phyloP scores from a whole-genome alignment of 2,329 filamentous ascomycete genomes.

The Thelonectria rubi region DNA sequence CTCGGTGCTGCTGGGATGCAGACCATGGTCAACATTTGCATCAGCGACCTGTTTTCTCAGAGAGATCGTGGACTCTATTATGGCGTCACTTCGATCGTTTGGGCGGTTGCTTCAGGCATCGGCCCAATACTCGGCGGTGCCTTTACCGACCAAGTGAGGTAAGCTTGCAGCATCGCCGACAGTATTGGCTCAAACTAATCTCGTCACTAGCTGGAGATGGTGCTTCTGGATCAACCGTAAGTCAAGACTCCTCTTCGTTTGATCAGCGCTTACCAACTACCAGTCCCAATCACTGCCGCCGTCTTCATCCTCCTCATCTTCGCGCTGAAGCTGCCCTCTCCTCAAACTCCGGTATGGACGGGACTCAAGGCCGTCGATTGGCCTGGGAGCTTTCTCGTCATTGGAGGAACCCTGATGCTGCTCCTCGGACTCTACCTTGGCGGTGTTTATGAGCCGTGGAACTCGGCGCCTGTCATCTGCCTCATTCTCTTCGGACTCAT shows the following conservation, averaged over 20 bases:
- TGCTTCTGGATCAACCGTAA: slow-evolving; percentile 63
- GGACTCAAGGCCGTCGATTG: slow-evolving; percentile 71
- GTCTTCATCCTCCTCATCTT: slow-evolving; percentile 68
- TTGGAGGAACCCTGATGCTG: slow-evolving; percentile 73
- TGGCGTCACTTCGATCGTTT: slow-evolving; percentile 71
- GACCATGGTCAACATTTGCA: slow-evolving; percentile 62
- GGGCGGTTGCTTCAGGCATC: slow-evolving; percentile 72
- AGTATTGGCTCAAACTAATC: not conserved
- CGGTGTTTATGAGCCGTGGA: slow-evolving; percentile 69
- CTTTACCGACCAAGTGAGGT: slow-evolving; percentile 68
- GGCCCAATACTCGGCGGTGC: slow-evolving; percentile 72
- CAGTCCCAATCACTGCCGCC: slow-evolving; percentile 59
- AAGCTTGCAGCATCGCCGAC: slow-evolving; percentile 26
- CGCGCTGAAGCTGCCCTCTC: slow-evolving; percentile 73
- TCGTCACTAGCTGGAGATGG: slow-evolving; percentile 50
- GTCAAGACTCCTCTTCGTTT: slow-evolving; percentile 26
- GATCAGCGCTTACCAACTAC: too few relatives aligned
- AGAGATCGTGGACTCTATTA: slow-evolving; percentile 58
- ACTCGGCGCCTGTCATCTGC: slow-evolving; percentile 68
- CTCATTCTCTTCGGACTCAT: slow-evolving; percentile 68
- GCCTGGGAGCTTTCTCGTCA: slow-evolving; percentile 68
- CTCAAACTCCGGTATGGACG: slow-evolving; percentile 67
- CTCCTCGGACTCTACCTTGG: slow-evolving; percentile 76
- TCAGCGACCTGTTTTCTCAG: slow-evolving; percentile 62
- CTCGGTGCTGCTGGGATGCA: slow-evolving; percentile 61